These are phyloP conservation scores for Globisporangium yorkense DNA, from an alignment of 352 stramenopile genomes.

Conservation along the genomic window DNA sequence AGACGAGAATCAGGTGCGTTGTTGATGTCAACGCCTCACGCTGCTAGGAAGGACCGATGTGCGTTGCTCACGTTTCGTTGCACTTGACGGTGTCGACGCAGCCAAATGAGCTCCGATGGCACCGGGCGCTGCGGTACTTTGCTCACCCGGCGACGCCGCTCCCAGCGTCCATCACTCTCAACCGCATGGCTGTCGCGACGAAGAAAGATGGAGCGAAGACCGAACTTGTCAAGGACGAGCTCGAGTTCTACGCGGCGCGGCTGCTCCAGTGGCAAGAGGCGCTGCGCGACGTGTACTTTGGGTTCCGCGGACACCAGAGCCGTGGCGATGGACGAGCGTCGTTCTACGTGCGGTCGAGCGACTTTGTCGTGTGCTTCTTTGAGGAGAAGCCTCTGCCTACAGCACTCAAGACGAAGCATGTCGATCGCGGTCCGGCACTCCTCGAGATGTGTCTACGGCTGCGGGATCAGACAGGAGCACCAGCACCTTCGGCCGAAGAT, in stretches of 20 bases:
- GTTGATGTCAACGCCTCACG: background rate
- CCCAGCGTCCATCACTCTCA: constrained; percentile 44
- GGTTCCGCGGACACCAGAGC: constrained; percentile 25
- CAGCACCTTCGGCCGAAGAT: constrained; percentile 1
- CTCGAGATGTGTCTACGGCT: constrained; percentile 31
- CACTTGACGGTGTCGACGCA: background rate
- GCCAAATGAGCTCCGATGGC: constrained; percentile 42
- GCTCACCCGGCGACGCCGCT: constrained; percentile 48
- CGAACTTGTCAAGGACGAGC: constrained; percentile 40
- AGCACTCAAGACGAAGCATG: background rate
- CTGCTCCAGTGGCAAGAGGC: constrained; percentile 61
- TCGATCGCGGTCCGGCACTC: constrained; percentile 9
- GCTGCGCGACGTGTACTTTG: constrained; percentile 66
- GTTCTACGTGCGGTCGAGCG: constrained; percentile 60
- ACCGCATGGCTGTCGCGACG: constrained; percentile 20
- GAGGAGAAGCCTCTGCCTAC: constrained; percentile 9
- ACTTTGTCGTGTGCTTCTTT: constrained; percentile 64
- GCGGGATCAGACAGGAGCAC: constrained; percentile 1
- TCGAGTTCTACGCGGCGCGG: constrained; percentile 50
- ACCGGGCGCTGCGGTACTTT: constrained; percentile 62
- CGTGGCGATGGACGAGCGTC: background rate
- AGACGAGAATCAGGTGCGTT: background rate
- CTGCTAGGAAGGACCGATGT: background rate
- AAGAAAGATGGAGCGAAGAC: constrained; percentile 22
- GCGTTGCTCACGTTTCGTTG: background rate